Conservation (phyloP, 2,329 filamentous ascomycete genomes). For the Venturia asperata region DNA sequence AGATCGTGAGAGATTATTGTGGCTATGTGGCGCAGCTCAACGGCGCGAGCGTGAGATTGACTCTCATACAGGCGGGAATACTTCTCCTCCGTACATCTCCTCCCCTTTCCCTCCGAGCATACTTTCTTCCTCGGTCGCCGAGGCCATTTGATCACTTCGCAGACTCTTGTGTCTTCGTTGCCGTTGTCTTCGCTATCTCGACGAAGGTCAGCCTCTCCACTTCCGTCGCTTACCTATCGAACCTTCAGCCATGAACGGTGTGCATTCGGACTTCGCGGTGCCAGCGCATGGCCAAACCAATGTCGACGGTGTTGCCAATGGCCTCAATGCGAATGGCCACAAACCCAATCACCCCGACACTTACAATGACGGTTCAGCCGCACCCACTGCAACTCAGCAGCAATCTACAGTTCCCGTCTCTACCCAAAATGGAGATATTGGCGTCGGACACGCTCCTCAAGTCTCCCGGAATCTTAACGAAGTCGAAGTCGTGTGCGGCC, state of each 20-base stretch:
- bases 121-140: neutral
- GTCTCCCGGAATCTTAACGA: neutral
- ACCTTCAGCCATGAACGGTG: slow-evolving; percentile 3
- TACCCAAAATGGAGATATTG: neutral
- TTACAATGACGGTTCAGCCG: neutral
- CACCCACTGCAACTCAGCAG: neutral
- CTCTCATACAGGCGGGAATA: neutral
- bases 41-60: neutral
- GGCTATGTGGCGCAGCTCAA: neutral
- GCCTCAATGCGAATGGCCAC: neutral
- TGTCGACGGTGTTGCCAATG: neutral
- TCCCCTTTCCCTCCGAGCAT: neutral
- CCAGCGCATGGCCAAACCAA: neutral
- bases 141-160: neutral
- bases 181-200: neutral
- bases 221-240: neutral
- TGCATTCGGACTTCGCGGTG: neutral
- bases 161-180: neutral
- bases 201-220: neutral
- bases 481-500: slow-evolving; percentile 54
- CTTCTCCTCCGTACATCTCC: neutral
- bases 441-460: slow-evolving; percentile 14
- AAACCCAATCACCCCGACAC: neutral
- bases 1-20: neutral
- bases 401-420: slow-evolving; percentile 14